phyloP scores from a whole-genome alignment of 2,329 filamentous ascomycete species.

The Trichoderma lentiforme region DNA sequence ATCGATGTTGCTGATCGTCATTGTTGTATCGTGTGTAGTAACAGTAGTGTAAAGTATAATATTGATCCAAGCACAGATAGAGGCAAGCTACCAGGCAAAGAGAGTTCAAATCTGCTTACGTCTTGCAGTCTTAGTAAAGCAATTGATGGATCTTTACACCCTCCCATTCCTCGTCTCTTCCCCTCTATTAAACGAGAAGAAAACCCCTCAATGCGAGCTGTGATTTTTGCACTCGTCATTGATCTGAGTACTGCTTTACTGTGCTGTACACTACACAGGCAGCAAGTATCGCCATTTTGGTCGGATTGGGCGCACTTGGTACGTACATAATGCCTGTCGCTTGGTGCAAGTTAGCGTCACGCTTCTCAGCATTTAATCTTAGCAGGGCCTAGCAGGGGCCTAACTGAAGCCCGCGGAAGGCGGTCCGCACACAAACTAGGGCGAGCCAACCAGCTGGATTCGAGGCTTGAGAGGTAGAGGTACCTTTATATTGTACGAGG shows the following conservation, averaged over 20 bases:
- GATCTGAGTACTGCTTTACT: not conserved
- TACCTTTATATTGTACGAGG: not conserved
- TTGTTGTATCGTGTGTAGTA: no score
- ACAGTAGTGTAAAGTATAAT: not conserved
- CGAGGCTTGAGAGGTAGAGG: not conserved
- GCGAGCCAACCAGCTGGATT: constrained; percentile 18
- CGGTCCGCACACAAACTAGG: constrained; percentile 12
- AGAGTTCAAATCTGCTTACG: not conserved
- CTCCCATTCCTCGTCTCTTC: not conserved
- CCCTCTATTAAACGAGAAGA: not conserved
- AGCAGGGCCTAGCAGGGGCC: not conserved
- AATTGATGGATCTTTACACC: not conserved
- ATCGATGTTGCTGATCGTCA: not conserved
- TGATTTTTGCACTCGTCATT: not conserved
- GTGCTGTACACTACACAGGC: not conserved
- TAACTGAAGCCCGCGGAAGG: constrained; percentile 1
- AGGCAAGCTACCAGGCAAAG: not conserved
- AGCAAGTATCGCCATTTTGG: not conserved
- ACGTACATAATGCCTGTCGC: not conserved
- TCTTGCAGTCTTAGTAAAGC: not conserved
- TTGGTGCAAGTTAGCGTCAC: not conserved
- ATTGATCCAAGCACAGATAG: no score
- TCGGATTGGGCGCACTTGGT: not conserved
- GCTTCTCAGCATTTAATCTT: not conserved
- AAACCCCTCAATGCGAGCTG: not conserved